phyloP scores from a whole-genome alignment of 371 early-diverging fungal genomes.

The Mucor saturninus region DNA sequence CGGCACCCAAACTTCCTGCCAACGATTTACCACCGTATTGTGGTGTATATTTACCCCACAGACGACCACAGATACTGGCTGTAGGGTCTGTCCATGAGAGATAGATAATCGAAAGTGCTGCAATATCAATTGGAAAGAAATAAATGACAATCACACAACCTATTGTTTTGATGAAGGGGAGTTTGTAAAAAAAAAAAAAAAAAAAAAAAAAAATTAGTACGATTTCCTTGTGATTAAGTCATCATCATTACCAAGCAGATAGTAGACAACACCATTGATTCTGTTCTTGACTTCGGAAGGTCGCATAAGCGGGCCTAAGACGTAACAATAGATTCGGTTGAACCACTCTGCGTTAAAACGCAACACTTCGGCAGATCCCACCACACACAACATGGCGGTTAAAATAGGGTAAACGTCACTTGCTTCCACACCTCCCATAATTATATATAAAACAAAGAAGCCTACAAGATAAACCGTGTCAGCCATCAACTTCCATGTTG shows the following conservation, averaged over 20 bases:
- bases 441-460: constrained; percentile 49
- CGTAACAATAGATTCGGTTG: constrained; percentile 49
- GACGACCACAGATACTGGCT: constrained; percentile 55
- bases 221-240: neutral
- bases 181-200: neutral
- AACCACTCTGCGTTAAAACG: constrained; percentile 52
- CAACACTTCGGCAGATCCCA: constrained; percentile 43
- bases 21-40: constrained; percentile 53
- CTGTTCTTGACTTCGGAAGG: constrained; percentile 44
- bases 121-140: constrained; percentile 52
- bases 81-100: constrained; percentile 63
- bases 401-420: constrained; percentile 39
- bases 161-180: constrained; percentile 3
- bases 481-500: too few species aligned
- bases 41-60: constrained; percentile 57
- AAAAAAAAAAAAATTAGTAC: constrained; percentile 13
- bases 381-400: constrained; percentile 34
- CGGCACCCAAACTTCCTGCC: constrained; percentile 56
- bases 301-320: constrained; percentile 58
- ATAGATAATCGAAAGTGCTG: constrained; percentile 59
- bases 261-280: constrained; percentile 59
- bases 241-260: constrained; percentile 45
- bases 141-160: constrained; percentile 52
- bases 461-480: constrained; percentile 30
- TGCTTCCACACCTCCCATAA: constrained; percentile 34